Evolutionary conservation across 805 yeast species (phyloP).

Genomic region (Jamesozyma rosinii): DNA sequence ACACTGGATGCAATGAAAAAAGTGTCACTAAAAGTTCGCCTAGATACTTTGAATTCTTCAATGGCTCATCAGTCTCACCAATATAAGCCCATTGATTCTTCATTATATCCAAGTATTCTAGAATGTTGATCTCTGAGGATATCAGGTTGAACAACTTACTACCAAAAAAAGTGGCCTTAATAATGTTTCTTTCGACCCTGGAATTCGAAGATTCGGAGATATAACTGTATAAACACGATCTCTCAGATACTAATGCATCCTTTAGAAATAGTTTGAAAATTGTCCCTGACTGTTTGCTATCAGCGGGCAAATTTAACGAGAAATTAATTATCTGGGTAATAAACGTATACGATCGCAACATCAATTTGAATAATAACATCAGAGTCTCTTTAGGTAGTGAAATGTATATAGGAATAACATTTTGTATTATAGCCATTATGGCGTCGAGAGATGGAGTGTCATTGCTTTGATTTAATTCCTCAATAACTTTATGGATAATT

Average conservation of each 20-base stretch:
- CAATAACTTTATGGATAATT: slow-evolving; percentile 2
- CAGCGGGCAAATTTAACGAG: slow-evolving; percentile 3
- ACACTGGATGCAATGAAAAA: slow-evolving; percentile 14
- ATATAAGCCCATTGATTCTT: slow-evolving; percentile 16
- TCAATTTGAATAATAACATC: slow-evolving; percentile 5
- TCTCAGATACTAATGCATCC: slow-evolving; percentile 8
- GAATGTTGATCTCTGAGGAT: slow-evolving; percentile 11
- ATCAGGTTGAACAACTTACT: slow-evolving; percentile 27
- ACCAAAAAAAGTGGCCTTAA: slow-evolving; percentile 25
- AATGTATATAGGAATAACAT: slow-evolving; percentile 19
- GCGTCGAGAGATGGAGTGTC: slow-evolving; percentile 5
- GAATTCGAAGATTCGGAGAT: neutral
- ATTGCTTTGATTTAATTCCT: neutral
- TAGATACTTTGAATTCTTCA: neutral
- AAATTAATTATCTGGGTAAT: slow-evolving; percentile 19
- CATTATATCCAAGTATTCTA: slow-evolving; percentile 16
- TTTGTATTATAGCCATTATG: slow-evolving; percentile 9
- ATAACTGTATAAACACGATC: slow-evolving; percentile 11
- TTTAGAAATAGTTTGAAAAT: slow-evolving; percentile 10
- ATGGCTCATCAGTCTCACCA: slow-evolving; percentile 2
- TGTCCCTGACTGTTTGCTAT: slow-evolving; percentile 5
- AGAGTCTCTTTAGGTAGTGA: slow-evolving; percentile 12
- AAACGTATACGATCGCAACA: slow-evolving; percentile 10
- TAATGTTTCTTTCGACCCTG: slow-evolving; percentile 1
- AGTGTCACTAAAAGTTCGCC: slow-evolving; percentile 12